Base-by-base conservation (phyloP, 345 rosid species). In the Moringa oleifera region DNA sequence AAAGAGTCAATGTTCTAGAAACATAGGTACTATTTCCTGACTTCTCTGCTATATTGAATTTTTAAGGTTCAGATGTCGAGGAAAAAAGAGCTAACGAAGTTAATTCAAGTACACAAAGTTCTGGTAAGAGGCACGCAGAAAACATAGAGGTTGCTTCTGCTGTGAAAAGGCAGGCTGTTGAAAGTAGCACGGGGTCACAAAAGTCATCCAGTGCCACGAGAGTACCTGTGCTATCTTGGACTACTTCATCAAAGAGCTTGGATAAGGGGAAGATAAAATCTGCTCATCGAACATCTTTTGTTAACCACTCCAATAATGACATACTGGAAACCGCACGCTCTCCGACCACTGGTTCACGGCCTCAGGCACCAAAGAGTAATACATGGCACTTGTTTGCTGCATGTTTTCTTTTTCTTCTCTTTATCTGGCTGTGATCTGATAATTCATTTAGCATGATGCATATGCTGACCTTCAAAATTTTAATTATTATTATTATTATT, bases 331-430 rank as follows among this genome's bases (percentile, higher is more conserved):
- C 54, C 61, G 67, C 66, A 51, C 78, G 82, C 59, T 72, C 89
- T 71, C 67, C 77, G 55, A 53, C 58, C 53, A 64, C 78, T 62
- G 74, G 71, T 75, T 61, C 87, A 19, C 77, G 77, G 25, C 79
- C 76, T 69, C 88, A 80, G 68, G n/a, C 76, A 36, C 66, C 79
- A 31, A 87, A 82, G 78, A 85, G 99, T 91, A 82, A 70, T 23
- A 22, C 24, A 55, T 24, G 8, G 20, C 15, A 21, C 55, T 22
- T 28, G 23, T 28, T 63, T 37, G 58, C 58, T 41, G 17, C 6
- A 70, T 62, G 19, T n/a, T 11, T 31, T 9, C 51, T 59, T 20
- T 36, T 2, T 31, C 24, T 33, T 24, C 12, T 33, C 13, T 47
- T 19, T 45, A 9, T 24, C 20, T 36, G 1, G 12, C 12, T 41